Conservation (phyloP, 2,329 filamentous ascomycete genomes). For the Escovopsis weberi region DNA sequence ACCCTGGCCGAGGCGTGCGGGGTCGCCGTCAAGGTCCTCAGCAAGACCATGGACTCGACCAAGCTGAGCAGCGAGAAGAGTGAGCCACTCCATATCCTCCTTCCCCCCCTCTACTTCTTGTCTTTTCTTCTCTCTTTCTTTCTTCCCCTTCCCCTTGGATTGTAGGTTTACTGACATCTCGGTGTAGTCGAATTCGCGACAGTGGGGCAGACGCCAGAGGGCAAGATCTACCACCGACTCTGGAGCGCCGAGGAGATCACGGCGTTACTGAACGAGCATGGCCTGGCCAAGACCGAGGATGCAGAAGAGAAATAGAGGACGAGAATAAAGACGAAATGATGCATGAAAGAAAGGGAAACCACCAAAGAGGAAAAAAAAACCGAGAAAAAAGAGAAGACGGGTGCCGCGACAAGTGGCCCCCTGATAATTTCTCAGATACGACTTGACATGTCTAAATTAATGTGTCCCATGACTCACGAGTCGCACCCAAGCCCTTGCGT, state of each 20-base stretch:
- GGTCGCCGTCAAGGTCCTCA: conserved; percentile 95
- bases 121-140: too few species aligned
- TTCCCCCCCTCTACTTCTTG: too few species aligned
- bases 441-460: conserved; percentile 1
- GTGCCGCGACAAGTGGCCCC: too few species aligned
- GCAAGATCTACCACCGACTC: conserved; percentile 95
- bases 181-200: conserved; percentile 86
- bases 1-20: conserved; percentile 91
- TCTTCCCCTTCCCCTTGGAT: background rate
- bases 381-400: too few species aligned
- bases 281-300: conserved; percentile 75
- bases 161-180: conserved; percentile 7
- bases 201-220: conserved; percentile 85
- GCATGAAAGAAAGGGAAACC: background rate
- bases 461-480: background rate
- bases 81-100: conserved; percentile 31
- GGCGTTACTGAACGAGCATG: conserved; percentile 84
- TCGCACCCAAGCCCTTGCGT: too few species aligned
- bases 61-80: conserved; percentile 99
- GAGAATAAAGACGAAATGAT: background rate
- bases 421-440: too few species aligned
- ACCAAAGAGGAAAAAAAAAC: conserved; percentile 1
- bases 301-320: conserved; percentile 44
- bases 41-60: conserved; percentile 99
- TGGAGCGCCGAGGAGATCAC: conserved; percentile 97